Conservation (phyloP, 208 protist species). For the Zelonia costaricensis region DNA sequence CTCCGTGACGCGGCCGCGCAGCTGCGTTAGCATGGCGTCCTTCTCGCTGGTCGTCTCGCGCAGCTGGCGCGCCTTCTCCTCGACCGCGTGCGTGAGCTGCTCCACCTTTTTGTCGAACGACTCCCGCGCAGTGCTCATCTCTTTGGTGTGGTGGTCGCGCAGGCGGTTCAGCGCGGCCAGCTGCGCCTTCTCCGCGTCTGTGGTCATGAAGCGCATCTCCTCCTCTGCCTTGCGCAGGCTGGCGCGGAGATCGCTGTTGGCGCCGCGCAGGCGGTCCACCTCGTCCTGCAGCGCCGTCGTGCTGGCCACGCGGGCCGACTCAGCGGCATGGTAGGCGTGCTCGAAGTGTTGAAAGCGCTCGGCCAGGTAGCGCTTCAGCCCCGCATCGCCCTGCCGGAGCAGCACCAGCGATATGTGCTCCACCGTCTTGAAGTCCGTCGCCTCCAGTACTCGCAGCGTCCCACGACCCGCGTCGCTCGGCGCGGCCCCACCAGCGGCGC, state of each 20-base stretch:
- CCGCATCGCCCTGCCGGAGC: slow-evolving; percentile 77
- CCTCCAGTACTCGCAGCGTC: slow-evolving; percentile 72
- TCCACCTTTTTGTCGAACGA: slow-evolving; percentile 33
- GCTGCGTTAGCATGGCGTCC: slow-evolving; percentile 7
- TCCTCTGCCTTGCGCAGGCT: slow-evolving; percentile 6
- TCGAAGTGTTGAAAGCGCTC: slow-evolving; percentile 83
- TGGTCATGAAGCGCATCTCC: slow-evolving; percentile 19
- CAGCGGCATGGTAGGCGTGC: slow-evolving; percentile 29
- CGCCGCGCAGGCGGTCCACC: slow-evolving; percentile 20
- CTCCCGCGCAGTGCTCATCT: slow-evolving; percentile 21
- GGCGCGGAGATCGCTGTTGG: slow-evolving; percentile 5
- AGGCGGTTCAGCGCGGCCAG: slow-evolving; percentile 24
- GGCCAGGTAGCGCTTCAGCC: slow-evolving; percentile 84
- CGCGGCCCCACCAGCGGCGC: slow-evolving; percentile 1
- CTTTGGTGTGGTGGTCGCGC: slow-evolving; percentile 25
- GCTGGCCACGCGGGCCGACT: slow-evolving; percentile 16
- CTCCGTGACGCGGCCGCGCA: slow-evolving; percentile 8
- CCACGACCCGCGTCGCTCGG: slow-evolving; percentile 21
- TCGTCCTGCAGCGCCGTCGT: slow-evolving; percentile 38
- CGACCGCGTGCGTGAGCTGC: slow-evolving; percentile 10
- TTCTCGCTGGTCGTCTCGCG: slow-evolving; percentile 17
- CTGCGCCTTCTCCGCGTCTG: slow-evolving; percentile 29
- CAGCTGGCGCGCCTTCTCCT: slow-evolving; percentile 26
- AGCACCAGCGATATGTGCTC: slow-evolving; percentile 82
- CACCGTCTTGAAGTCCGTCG: slow-evolving; percentile 75